phyloP scores from a whole-genome alignment of 2,329 filamentous ascomycete species.

The Erysiphe neolycopersici region DNA sequence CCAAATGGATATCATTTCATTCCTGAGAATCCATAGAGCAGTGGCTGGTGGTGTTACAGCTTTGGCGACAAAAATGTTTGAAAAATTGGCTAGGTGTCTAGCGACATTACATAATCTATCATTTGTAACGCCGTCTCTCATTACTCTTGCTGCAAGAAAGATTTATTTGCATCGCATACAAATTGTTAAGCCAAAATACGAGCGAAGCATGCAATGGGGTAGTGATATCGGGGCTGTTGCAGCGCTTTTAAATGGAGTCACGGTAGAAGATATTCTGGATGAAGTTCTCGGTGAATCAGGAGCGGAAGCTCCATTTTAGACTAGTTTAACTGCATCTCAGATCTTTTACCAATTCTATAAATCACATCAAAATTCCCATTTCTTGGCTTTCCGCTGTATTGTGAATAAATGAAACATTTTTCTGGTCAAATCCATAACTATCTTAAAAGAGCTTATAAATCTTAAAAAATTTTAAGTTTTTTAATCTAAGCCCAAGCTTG shows the following conservation, averaged over 20 bases:
- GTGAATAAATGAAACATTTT: no score
- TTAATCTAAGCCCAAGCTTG: no score
- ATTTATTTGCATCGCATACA: slow-evolving; percentile 65
- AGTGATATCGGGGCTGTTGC: slow-evolving; percentile 47
- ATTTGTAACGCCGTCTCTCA: slow-evolving; percentile 62
- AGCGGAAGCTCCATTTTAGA: slow-evolving; percentile 26
- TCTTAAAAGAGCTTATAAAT: no score
- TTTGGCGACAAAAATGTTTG: slow-evolving; percentile 51
- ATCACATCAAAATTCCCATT: no score
- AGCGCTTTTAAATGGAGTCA: slow-evolving; percentile 33
- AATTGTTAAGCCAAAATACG: slow-evolving; percentile 39
- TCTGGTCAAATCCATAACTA: no score
- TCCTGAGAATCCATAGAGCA: slow-evolving; percentile 67
- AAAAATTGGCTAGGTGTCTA: slow-evolving; percentile 40
- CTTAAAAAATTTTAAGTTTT: no score
- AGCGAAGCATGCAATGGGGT: slow-evolving; percentile 83
- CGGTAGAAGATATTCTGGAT: slow-evolving; percentile 35
- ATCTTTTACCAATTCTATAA: no score
- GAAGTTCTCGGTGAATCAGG: slow-evolving; percentile 26
- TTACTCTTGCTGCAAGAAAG: slow-evolving; percentile 60
- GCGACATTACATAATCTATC: slow-evolving; percentile 57
- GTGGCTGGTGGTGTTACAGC: slow-evolving; percentile 57
- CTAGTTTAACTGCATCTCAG: no score
- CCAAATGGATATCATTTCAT: slow-evolving; percentile 64
- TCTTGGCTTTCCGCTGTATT: no score